Conservation (phyloP, 768 basidiomycete species). For the Macrocybe gigantea region DNA sequence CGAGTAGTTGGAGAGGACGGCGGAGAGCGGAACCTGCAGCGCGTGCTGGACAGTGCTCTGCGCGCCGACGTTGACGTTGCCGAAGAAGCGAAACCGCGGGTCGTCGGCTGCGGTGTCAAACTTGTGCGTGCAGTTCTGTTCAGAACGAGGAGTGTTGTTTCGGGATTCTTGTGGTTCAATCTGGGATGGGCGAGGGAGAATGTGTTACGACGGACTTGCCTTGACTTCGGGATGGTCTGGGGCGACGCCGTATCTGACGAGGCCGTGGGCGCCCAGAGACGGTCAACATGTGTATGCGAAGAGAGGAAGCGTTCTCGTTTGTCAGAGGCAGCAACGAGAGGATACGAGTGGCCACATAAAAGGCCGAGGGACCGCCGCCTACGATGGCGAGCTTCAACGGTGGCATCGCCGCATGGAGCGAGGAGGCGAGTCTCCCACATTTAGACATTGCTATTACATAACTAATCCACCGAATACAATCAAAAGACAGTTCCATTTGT, state of each 20-base stretch:
- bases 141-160: slow-evolving; percentile 1
- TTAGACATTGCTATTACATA: too few relatives aligned
- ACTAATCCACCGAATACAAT: too few relatives aligned
- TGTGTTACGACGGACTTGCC: slow-evolving; percentile 30
- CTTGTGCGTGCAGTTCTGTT: slow-evolving; percentile 92
- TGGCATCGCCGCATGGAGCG: background rate
- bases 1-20: slow-evolving; percentile 69
- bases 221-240: slow-evolving; percentile 99
- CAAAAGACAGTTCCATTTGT: too few relatives aligned
- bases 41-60: slow-evolving; percentile 41
- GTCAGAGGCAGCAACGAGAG: slow-evolving; percentile 51
- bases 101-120: slow-evolving; percentile 83
- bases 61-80: slow-evolving; percentile 68
- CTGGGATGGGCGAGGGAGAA: background rate
- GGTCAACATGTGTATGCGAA: slow-evolving; percentile 84
- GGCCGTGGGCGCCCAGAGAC: slow-evolving; percentile 89
- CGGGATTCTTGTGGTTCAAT: background rate
- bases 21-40: slow-evolving; percentile 50
- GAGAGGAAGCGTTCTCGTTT: slow-evolving; percentile 14
- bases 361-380: slow-evolving; percentile 95
- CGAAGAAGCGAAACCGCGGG: slow-evolving; percentile 82
- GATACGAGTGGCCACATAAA: slow-evolving; percentile 89
- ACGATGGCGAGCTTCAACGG: slow-evolving; percentile 78
- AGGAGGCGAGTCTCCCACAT: too few relatives aligned
- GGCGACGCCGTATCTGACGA: slow-evolving; percentile 94